Evolutionary conservation across 768 basidiomycete genomes (phyloP).

Genomic region (Chalciporus piperatus): DNA sequence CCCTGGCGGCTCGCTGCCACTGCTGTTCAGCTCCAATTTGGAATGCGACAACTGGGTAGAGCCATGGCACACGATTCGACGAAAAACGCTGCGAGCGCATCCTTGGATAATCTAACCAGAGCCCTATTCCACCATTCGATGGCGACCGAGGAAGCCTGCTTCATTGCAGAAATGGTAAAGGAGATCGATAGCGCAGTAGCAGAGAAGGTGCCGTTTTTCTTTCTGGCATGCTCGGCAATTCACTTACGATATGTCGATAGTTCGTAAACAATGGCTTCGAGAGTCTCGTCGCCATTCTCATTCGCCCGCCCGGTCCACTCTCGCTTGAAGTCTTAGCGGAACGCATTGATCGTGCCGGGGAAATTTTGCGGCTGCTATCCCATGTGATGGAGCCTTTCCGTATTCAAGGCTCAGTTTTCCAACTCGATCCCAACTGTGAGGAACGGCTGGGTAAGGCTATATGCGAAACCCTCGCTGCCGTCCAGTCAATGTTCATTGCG

Average conservation of each 20-base stretch:
- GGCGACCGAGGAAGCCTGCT: slow-evolving; percentile 76
- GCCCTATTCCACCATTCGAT: slow-evolving; percentile 72
- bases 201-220: slow-evolving; percentile 48
- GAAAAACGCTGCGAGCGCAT: slow-evolving; percentile 51
- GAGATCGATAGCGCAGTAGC: slow-evolving; percentile 66
- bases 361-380: slow-evolving; percentile 66
- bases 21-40: slow-evolving; percentile 73
- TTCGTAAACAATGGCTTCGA: slow-evolving; percentile 74
- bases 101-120: slow-evolving; percentile 62
- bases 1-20: slow-evolving; percentile 85
- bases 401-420: slow-evolving; percentile 46
- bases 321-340: slow-evolving; percentile 33
- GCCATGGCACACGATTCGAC: slow-evolving; percentile 57
- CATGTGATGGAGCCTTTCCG: slow-evolving; percentile 68
- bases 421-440: slow-evolving; percentile 44
- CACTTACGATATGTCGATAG: slow-evolving; percentile 32
- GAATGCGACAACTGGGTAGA: slow-evolving; percentile 69
- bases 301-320: slow-evolving; percentile 26
- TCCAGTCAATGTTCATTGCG: slow-evolving; percentile 37
- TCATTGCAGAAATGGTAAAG: slow-evolving; percentile 78
- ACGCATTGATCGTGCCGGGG: slow-evolving; percentile 54
- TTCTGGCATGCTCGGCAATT: not conserved
- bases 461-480: slow-evolving; percentile 41
- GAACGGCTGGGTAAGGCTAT: slow-evolving; percentile 55
- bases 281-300: slow-evolving; percentile 58